phyloP scores from a whole-genome alignment of 2,329 filamentous ascomycete species.

The Didymella lethalis region DNA sequence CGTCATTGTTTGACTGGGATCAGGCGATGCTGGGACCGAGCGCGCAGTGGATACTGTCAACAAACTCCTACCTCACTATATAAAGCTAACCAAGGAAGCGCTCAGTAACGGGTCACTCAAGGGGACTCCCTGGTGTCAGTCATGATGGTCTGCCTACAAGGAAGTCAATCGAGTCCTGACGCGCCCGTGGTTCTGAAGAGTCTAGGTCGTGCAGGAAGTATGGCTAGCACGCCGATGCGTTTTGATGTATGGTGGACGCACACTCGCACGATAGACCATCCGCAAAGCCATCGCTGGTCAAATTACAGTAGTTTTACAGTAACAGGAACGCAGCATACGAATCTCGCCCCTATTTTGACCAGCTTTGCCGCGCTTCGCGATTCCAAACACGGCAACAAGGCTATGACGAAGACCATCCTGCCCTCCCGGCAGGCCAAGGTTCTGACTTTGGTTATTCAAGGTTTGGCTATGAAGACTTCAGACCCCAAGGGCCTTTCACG shows the following conservation, averaged over 20 bases:
- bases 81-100: background rate
- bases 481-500: too few species aligned
- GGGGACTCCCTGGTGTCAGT: background rate
- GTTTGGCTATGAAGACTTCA: too few species aligned
- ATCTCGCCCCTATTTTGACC: too few species aligned
- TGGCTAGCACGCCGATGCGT: background rate
- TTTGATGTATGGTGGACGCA: background rate
- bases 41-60: background rate
- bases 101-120: background rate
- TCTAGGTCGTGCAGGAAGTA: constrained; percentile 3
- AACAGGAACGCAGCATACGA: too few species aligned
- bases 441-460: too few species aligned
- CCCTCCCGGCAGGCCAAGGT: too few species aligned
- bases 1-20: background rate
- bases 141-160: background rate
- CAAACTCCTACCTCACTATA: background rate
- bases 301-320: background rate
- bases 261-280: background rate
- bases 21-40: background rate
- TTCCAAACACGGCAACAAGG: too few species aligned
- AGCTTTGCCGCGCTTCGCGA: too few species aligned
- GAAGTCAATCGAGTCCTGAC: background rate
- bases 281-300: background rate
- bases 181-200: constrained; percentile 2
- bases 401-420: too few species aligned